Evolutionary conservation across 208 protist species (phyloP), one percentile per base, ranked within the genome.

Genomic region (Naegleria gruberi): DNA sequence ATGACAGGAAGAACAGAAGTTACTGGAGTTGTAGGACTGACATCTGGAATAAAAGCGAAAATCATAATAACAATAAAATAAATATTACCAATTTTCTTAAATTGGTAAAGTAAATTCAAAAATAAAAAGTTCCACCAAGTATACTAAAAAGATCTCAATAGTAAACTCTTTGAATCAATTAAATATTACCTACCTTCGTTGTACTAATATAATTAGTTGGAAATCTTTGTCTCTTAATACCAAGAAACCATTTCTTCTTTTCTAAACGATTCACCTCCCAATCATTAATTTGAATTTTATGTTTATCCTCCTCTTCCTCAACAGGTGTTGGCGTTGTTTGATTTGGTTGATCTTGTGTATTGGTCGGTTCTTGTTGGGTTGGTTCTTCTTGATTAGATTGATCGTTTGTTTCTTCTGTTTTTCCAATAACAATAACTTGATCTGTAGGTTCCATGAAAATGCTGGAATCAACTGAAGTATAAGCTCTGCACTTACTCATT

Each of bases 41-140:
- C 93, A 46, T 94, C 95, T 15, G 97, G 97, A 57, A 98, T 97
- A 5, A 98, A 91, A 12, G 94, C 92, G 43, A 99, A 94, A 57
- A 97, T 93, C 93, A 97, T 97, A 89, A 95, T 95, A 12, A 98
- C 90, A 26, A 99, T 92, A 92, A 99, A 99, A 92, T 98, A 99
- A 37, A 97, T 84, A 89, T 99, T 99, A 51, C 97, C 97, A 15
- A 95, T 93, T 91, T 96, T 95, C 44, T 65, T 94, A 81, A 98
- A 98, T 92, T 99, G 97, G 85, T 98, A 94, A 17, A 97, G 92
- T 17, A 98, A 92, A 41, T 93, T 95, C 26, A 98, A 91, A n/a
- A 97, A 97, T 34, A 99, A 89, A 77, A 99, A 99, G 10, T 90
- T 96, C 45, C 91, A 92, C 12, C 90, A 43, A 46, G 87, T 92